Conservation (phyloP, 2,329 filamentous ascomycete species). For the Calonectria fujianensis region DNA sequence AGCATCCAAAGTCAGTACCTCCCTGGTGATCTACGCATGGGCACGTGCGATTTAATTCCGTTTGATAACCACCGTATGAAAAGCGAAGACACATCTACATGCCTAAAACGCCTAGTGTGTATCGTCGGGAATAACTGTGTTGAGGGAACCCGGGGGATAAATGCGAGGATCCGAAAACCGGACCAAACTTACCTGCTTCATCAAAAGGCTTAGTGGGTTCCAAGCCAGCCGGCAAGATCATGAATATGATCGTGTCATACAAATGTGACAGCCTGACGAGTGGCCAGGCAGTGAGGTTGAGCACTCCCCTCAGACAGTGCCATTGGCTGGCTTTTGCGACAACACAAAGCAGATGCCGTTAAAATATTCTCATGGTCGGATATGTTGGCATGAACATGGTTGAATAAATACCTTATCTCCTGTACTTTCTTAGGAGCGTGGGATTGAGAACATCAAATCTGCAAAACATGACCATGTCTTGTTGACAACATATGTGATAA, state of each 20-base stretch:
- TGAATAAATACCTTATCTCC: not conserved
- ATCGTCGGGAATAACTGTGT: no score
- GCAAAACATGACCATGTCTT: not conserved
- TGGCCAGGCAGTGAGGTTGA: not conserved
- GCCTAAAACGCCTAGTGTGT: not conserved
- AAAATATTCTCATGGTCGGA: not conserved
- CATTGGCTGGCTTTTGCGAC: not conserved
- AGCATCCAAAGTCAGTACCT: no score
- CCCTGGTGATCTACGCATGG: not conserved
- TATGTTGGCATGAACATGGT: not conserved
- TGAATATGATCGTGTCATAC: not conserved
- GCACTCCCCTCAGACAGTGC: not conserved
- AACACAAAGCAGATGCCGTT: not conserved
- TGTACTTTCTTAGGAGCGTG: not conserved
- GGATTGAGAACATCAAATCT: not conserved
- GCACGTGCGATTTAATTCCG: conserved; percentile 11
- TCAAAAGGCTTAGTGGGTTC: not conserved
- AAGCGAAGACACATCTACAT: not conserved
- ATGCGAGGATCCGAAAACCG: not conserved
- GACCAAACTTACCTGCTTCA: no score
- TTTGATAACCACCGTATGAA: not conserved
- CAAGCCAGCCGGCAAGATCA: not conserved
- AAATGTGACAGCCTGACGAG: not conserved
- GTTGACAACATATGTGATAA: not conserved
- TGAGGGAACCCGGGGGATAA: not conserved